Base-by-base conservation (phyloP, 495 filamentous ascomycete species). In the Penicillium nucicola region DNA sequence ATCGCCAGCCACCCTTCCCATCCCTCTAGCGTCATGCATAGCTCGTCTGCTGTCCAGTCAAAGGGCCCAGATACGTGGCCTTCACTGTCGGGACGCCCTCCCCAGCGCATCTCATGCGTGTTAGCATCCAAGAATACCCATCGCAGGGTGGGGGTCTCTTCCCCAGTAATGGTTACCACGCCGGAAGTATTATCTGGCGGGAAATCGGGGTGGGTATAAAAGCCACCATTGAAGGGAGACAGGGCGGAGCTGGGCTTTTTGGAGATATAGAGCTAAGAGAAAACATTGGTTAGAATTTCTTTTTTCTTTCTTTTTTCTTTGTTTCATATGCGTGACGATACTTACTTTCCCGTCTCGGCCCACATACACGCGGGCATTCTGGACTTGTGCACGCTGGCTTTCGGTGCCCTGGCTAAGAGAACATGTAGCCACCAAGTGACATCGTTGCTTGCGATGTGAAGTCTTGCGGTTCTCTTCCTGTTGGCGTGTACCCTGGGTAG, bases 41-140 rank as follows among this genome's bases (percentile, higher is more conserved):
- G 52, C 28, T 62, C 59, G 18, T 65, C 62, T 33, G 58, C 54
- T 3, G 64, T 60, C 56, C 59, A 60, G 28, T 64, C 61, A 28
- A 62, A 67, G 35, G 61, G 64, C n/a, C 64, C 64, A 56, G 56
- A 55, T 3, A 60, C 18, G 25, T 67, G 56, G 30, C 53, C 64
- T 41, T 58, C 51, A 8, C 45, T 52, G 12, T 64, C 64, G 6
- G 54, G 45, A 6, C 53, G 49, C 17, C 64, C 64, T 14, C 64
- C 64, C 64, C 64, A 67, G 13, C 52, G 47, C 54, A 67, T 39
- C 34, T 64, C 53, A 22, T 60, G 45, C 10, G 61, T 64, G 15
- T 56, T 19, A 12, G 33, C 23, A 36, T 64, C 61, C 4, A 62
- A 42, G 40, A 62, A 67, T 5, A 64, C 64, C 64, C 64, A 67